These are phyloP conservation scores for Fimicolochytrium jonesii DNA, from an alignment of 192 early-diverging fungal genomes.

Conservation along the genomic window DNA sequence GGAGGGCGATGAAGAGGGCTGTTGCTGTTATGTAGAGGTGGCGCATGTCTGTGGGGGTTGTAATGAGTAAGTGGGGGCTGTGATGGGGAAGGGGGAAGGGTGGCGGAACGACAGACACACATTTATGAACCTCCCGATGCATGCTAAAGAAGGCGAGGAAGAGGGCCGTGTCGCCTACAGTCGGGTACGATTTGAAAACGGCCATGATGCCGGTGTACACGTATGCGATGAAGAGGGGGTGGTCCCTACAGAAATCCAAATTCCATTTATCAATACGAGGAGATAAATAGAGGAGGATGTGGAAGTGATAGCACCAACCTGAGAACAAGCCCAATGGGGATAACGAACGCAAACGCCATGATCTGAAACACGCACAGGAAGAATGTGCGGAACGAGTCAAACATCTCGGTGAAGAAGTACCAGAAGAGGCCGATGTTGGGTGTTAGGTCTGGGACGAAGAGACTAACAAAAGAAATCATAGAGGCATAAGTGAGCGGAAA, in stretches of 20 bases:
- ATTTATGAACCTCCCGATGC: constrained; percentile 83
- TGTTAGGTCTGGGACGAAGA: constrained; percentile 81
- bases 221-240: constrained; percentile 74
- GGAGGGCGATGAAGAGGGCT: constrained; percentile 66
- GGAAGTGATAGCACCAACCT: constrained; percentile 36
- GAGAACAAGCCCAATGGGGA: constrained; percentile 78
- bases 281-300: background rate
- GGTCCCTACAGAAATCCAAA: constrained; percentile 60
- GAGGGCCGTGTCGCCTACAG: constrained; percentile 78
- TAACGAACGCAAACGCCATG: constrained; percentile 82
- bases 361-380: constrained; percentile 94
- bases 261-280: too few relatives aligned
- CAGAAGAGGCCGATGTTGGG: constrained; percentile 96
- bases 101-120: constrained; percentile 39
- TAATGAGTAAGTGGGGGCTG: too few relatives aligned
- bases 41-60: constrained; percentile 66
- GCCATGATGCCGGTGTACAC: constrained; percentile 72
- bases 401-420: constrained; percentile 99
- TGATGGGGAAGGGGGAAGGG: constrained; percentile 6
- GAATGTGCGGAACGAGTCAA: constrained; percentile 95
- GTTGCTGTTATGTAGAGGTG: constrained; percentile 71
- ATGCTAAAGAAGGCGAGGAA: constrained; percentile 78
- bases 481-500: background rate
- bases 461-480: constrained; percentile 29
- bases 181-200: constrained; percentile 92